Conservation (phyloP, 2,329 filamentous ascomycete species). For the Diaporthe nobilis region DNA sequence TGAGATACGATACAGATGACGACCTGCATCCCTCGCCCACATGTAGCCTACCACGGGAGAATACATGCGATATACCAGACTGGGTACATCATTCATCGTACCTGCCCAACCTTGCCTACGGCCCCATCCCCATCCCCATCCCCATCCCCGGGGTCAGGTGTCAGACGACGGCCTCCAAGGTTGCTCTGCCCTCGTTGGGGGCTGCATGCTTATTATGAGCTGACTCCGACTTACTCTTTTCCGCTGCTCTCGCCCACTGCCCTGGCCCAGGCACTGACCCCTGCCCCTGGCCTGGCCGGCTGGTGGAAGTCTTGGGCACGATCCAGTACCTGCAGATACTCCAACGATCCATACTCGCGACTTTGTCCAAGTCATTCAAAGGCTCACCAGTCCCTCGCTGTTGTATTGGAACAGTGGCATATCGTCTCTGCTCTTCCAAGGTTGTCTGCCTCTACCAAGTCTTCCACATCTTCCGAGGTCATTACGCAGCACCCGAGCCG, state of each 20-base stretch:
- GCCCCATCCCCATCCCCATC: neutral
- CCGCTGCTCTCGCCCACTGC: neutral
- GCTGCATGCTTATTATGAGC: slow-evolving; percentile 32
- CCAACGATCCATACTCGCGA: slow-evolving; percentile 21
- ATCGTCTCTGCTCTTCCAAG: neutral
- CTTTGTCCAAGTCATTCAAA: neutral
- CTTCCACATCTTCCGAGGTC: neutral
- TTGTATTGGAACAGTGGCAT: neutral
- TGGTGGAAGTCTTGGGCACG: slow-evolving; percentile 36
- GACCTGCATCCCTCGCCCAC: neutral
- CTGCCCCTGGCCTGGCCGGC: neutral
- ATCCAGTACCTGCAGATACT: slow-evolving; percentile 41
- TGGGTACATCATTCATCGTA: neutral
- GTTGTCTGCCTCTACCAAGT: neutral
- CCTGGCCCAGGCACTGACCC: neutral
- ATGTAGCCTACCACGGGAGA: neutral
- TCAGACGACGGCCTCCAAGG: neutral
- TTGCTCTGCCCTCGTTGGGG: slow-evolving; percentile 1
- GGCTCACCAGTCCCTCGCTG: neutral
- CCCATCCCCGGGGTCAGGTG: slow-evolving; percentile 10
- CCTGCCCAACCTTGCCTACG: slow-evolving; percentile 6
- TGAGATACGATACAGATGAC: slow-evolving; percentile 23
- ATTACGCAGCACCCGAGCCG: neutral
- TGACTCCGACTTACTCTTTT: slow-evolving; percentile 13
- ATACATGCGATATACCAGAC: neutral